Evolutionary conservation across 1,284 basidiomycete species (phyloP).

Genomic region (Ustilago nuda): DNA sequence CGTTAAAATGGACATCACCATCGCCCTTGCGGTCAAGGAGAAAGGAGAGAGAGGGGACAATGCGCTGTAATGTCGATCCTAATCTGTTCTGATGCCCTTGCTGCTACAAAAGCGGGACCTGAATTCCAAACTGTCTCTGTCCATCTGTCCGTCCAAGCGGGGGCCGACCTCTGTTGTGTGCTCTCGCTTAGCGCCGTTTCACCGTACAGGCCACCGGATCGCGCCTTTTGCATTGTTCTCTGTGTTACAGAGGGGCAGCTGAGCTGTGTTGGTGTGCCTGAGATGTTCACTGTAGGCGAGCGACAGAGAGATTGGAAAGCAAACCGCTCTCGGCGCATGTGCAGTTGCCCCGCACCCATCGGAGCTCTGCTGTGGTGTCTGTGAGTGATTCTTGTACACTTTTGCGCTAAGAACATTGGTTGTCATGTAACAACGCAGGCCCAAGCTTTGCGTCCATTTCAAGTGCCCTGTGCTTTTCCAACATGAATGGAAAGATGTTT

Average conservation of each 20-base stretch:
- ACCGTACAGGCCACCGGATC: neutral
- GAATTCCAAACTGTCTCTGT: neutral
- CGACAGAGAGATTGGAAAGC: too few species aligned
- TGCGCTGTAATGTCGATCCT: conserved; percentile 15
- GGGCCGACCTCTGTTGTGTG: neutral
- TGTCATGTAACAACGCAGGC: conserved; percentile 2
- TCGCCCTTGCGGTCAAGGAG: neutral
- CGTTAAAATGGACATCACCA: neutral
- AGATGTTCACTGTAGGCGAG: neutral
- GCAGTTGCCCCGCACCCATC: conserved; percentile 4
- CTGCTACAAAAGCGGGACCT: neutral
- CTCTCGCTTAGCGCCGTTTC: conserved; percentile 3
- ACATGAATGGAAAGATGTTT: neutral
- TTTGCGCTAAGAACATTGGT: conserved; percentile 15
- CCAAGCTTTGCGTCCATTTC: neutral
- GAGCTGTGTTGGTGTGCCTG: conserved; percentile 1
- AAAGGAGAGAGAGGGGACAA: neutral
- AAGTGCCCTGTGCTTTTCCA: neutral
- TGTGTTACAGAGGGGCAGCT: neutral
- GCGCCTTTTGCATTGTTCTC: neutral
- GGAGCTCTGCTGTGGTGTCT: neutral
- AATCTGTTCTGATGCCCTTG: neutral
- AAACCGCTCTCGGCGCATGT: neutral
- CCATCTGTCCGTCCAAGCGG: neutral
- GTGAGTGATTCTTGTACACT: neutral